Evolutionary conservation across 2,329 filamentous ascomycete species (phyloP).

Genomic region (Venturia oleaginea): DNA sequence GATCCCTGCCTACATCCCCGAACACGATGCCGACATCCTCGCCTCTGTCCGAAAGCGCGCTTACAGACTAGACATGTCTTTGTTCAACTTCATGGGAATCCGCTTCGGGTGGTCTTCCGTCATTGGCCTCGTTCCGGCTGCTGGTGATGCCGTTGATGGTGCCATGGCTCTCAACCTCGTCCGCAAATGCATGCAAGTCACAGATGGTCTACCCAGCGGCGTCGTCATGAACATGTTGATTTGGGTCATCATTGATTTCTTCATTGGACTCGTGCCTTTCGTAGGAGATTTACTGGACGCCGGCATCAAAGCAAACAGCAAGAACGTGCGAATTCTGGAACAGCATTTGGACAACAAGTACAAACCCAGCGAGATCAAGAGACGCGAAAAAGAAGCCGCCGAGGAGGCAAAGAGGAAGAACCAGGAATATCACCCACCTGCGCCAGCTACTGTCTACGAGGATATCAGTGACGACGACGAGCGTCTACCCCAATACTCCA

Average conservation of each 20-base stretch:
- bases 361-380: slow-evolving; percentile 29
- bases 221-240: slow-evolving; percentile 66
- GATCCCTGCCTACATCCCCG: slow-evolving; percentile 70
- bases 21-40: slow-evolving; percentile 72
- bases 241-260: slow-evolving; percentile 68
- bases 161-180: slow-evolving; percentile 69
- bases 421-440: slow-evolving; percentile 22
- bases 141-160: slow-evolving; percentile 67
- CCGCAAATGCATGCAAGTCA: slow-evolving; percentile 60
- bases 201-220: slow-evolving; percentile 60
- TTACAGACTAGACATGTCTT: slow-evolving; percentile 73
- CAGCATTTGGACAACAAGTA: slow-evolving; percentile 60
- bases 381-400: slow-evolving; percentile 6
- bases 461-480: slow-evolving; percentile 30
- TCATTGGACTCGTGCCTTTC: slow-evolving; percentile 64
- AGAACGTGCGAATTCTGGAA: slow-evolving; percentile 63
- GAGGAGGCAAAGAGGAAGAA: slow-evolving; percentile 13
- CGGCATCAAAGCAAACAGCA: slow-evolving; percentile 64
- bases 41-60: slow-evolving; percentile 79
- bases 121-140: slow-evolving; percentile 75
- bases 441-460: slow-evolving; percentile 38
- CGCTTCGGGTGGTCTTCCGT: slow-evolving; percentile 84
- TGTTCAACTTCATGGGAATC: slow-evolving; percentile 74
- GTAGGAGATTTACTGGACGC: slow-evolving; percentile 69
- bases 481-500: slow-evolving; percentile 1